Percentiles rank a stretch among this genome's conserved stretches.
These are phyloP conservation scores for Tolypocladium pustulatum DNA, from an alignment of 2,329 filamentous ascomycete species.

Conservation along the genomic window DNA sequence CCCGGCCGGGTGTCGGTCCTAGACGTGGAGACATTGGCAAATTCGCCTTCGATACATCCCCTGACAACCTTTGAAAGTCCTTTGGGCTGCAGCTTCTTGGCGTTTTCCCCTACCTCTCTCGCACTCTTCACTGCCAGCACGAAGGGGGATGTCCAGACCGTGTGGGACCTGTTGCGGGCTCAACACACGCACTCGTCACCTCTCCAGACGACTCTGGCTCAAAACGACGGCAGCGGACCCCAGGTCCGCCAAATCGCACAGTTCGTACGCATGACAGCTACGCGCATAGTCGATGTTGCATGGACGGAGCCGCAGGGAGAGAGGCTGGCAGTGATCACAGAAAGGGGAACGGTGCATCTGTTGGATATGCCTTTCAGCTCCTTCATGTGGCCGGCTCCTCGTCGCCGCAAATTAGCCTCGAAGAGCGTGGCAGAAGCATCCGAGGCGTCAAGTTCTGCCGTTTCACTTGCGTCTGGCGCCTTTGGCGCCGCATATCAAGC, in stretches of 20 bases:
- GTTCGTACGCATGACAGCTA: conserved; percentile 84
- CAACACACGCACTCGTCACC: conserved; percentile 53
- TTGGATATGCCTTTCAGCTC: conserved; percentile 76
- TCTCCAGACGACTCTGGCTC: conserved; percentile 37
- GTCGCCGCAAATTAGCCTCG: conserved; percentile 34
- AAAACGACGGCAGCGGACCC: conserved; percentile 36
- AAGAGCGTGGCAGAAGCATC: conserved; percentile 35
- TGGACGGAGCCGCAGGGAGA: conserved; percentile 80
- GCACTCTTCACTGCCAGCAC: conserved; percentile 69
- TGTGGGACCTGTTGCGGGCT: conserved; percentile 67
- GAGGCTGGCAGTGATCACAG: conserved; percentile 78
- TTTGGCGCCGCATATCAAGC: conserved; percentile 61
- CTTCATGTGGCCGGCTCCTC: conserved; percentile 77
- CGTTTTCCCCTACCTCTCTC: conserved; percentile 64
- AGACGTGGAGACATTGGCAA: conserved; percentile 52
- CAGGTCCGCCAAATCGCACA: conserved; percentile 76
- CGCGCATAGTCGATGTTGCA: conserved; percentile 78
- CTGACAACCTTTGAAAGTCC: conserved; percentile 61
- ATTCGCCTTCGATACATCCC: conserved; percentile 45
- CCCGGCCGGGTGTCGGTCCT: conserved; percentile 66
- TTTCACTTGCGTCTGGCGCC: conserved; percentile 61
- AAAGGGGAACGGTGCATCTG: conserved; percentile 90
- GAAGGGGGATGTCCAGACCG: conserved; percentile 73
- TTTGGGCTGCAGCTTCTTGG: conserved; percentile 71
- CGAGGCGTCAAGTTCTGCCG: conserved; percentile 42